These are phyloP conservation scores for Phytophthora rubi DNA, from an alignment of 352 stramenopile genomes.

Conservation along the genomic window DNA sequence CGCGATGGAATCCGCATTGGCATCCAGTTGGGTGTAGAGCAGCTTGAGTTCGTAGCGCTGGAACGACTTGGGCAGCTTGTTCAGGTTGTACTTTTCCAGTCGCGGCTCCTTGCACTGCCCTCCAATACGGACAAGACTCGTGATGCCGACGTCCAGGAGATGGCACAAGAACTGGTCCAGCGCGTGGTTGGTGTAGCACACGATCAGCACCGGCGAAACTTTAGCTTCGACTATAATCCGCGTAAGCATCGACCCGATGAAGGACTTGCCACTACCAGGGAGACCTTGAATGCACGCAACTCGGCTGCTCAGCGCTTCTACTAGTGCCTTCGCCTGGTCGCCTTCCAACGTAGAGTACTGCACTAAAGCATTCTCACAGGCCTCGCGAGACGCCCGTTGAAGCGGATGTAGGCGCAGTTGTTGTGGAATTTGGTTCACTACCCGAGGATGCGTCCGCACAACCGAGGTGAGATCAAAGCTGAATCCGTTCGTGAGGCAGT, in stretches of 20 bases:
- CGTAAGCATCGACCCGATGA: slow-evolving; percentile 80
- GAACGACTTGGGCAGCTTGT: slow-evolving; percentile 31
- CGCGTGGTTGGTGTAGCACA: slow-evolving; percentile 93
- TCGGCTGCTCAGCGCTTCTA: slow-evolving; percentile 69
- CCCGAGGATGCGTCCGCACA: slow-evolving; percentile 12
- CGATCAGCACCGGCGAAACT: slow-evolving; percentile 67
- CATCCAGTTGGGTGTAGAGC: slow-evolving; percentile 43
- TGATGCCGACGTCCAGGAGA: slow-evolving; percentile 59
- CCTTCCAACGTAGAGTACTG: slow-evolving; percentile 47
- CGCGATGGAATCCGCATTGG: slow-evolving; percentile 31
- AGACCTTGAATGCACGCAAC: slow-evolving; percentile 87
- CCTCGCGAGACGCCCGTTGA: slow-evolving; percentile 20
- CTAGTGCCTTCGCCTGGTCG: slow-evolving; percentile 69
- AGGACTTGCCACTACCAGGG: slow-evolving; percentile 84
- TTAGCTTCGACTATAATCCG: slow-evolving; percentile 62
- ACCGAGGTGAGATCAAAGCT: slow-evolving; percentile 42
- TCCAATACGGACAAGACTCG: slow-evolving; percentile 76
- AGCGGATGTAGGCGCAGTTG: slow-evolving; percentile 29
- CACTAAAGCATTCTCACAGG: slow-evolving; percentile 34
- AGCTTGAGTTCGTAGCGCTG: slow-evolving; percentile 37
- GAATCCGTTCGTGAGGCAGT: slow-evolving; percentile 35
- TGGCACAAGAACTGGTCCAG: slow-evolving; percentile 92
- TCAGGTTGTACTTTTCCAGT: slow-evolving; percentile 49
- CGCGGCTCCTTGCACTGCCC: slow-evolving; percentile 68
- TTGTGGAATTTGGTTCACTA: neutral